A percentile compares a stretch with the other conserved stretches of the same genome.
These are phyloP conservation scores for Pseudonitzschia pungens DNA, from an alignment of 108 stramenopile species.

Conservation along the genomic window DNA sequence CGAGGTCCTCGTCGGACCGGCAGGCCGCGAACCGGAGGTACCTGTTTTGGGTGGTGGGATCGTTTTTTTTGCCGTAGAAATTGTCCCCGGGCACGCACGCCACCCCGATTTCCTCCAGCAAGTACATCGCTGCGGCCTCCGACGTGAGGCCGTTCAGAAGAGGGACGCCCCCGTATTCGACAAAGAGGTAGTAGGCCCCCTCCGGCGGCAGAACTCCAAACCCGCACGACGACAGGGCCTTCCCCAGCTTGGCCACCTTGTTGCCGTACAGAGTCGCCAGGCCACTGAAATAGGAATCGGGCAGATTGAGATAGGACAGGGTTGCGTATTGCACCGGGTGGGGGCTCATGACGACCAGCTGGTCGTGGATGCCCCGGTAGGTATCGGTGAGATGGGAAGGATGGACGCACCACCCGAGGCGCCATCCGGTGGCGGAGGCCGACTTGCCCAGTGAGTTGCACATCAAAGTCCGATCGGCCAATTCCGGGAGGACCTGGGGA, in stretches of 20 bases:
- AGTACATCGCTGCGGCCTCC: constrained; percentile 65
- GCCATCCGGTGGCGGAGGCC: constrained; percentile 71
- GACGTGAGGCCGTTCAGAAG: constrained; percentile 18
- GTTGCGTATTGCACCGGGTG: constrained; percentile 71
- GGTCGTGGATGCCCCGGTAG: constrained; percentile 77
- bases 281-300: constrained; percentile 48
- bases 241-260: constrained; percentile 38
- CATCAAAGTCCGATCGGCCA: constrained; percentile 43
- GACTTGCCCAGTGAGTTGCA: constrained; percentile 70
- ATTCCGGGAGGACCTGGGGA: constrained; percentile 54
- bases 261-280: constrained; percentile 40
- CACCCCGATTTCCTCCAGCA: constrained; percentile 57
- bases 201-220: constrained; percentile 52
- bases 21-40: constrained; percentile 73
- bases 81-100: constrained; percentile 76
- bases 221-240: constrained; percentile 37
- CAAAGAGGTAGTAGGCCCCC: constrained; percentile 75
- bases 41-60: constrained; percentile 1
- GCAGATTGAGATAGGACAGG: constrained; percentile 56
- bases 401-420: constrained; percentile 72
- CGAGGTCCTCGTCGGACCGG: constrained; percentile 53
- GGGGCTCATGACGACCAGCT: constrained; percentile 66
- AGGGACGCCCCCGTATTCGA: constrained; percentile 46
- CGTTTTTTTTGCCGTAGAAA: constrained; percentile 53
- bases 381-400: constrained; percentile 42